Base-by-base conservation (phyloP, 1,139 yeast genomes). In the Blastobotrys arbuscula region DNA sequence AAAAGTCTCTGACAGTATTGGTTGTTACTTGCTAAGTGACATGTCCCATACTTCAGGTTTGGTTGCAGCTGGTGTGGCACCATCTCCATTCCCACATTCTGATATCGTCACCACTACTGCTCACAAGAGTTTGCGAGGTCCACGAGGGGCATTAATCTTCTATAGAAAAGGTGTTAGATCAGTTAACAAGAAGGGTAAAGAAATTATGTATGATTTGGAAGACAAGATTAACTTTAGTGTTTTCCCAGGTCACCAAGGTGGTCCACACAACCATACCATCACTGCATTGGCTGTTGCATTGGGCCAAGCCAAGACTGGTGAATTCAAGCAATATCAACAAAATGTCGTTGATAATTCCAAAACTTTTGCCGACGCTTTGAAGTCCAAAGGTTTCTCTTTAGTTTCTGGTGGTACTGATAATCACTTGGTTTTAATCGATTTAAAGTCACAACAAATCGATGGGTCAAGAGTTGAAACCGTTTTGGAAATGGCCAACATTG, bases 161-260 rank as follows among this genome's bases (percentile, higher is more conserved):
- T 92, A 85, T 82, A 84, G 97, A 76, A 87, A 88, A 76, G 97
- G 97, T 62, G 84, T 89, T 54, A 82, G 97, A 74, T 81, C 87
- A 46, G 78, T 83, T 60, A 86, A 85, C 74, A 92, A 90, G 77
- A 87, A 90, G 65, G 97, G 97, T 60, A 85, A 84, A 70, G 94
- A 89, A 73, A 75, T 85, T 55, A 70, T 78, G 58, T 92, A 89
- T 71, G 97, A 92, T 68, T 79, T 92, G 69, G 98, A 92, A 75
- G 82, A 83, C 70, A 87, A 87, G 71, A 90, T 92, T 73, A 92
- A 92, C 80, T 92, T 92, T 71, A 89, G 97, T 9, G 97, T 92
- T 56, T 92, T 92, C 90, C 98, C 98, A 61, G 97, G 97, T 62
- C 97, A 92, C 73, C 98, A 92, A 76, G 98, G 98, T 77, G 98